Percentiles rank a stretch among this genome's conserved stretches.
Evolutionary conservation across 2,329 filamentous ascomycete species (phyloP).

Genomic region (Magnaporthiopsis poae): DNA sequence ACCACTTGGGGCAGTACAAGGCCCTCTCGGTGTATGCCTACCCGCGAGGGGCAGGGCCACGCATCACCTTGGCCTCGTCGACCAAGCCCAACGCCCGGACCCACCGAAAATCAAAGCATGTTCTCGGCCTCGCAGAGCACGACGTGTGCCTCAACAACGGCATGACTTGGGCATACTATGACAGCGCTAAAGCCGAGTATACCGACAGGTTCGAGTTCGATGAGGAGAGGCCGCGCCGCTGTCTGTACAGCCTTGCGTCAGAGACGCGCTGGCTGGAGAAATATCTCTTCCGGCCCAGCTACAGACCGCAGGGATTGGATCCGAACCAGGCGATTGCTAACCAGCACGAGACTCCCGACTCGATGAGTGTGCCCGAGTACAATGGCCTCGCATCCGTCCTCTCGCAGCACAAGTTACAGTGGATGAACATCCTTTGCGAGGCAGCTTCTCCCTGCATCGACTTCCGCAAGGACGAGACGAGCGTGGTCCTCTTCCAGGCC

Average conservation of each 20-base stretch:
- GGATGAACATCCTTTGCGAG: slow-evolving; percentile 45
- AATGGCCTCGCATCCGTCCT: slow-evolving; percentile 40
- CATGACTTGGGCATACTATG: slow-evolving; percentile 29
- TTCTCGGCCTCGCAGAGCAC: slow-evolving; percentile 17
- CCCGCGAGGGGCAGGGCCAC: neutral
- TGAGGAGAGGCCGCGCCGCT: neutral
- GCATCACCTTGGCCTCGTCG: slow-evolving; percentile 25
- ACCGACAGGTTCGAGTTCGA: neutral
- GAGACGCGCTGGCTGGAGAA: neutral
- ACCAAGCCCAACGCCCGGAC: slow-evolving; percentile 26
- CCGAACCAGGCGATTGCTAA: slow-evolving; percentile 44
- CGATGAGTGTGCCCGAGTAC: slow-evolving; percentile 44
- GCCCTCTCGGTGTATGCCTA: neutral
- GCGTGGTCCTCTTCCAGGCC: slow-evolving; percentile 37
- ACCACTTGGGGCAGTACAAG: neutral
- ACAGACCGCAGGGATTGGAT: neutral
- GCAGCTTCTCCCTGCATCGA: slow-evolving; percentile 37
- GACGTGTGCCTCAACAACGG: slow-evolving; percentile 38
- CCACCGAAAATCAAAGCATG: slow-evolving; percentile 20
- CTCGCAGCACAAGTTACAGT: slow-evolving; percentile 39
- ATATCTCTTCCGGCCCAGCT: neutral
- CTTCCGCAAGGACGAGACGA: slow-evolving; percentile 39
- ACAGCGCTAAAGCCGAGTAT: slow-evolving; percentile 13
- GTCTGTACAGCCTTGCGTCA: neutral
- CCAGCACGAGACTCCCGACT: slow-evolving; percentile 35